Conservation (phyloP, 768 basidiomycete genomes). For the Agrocybe chaxingu region DNA sequence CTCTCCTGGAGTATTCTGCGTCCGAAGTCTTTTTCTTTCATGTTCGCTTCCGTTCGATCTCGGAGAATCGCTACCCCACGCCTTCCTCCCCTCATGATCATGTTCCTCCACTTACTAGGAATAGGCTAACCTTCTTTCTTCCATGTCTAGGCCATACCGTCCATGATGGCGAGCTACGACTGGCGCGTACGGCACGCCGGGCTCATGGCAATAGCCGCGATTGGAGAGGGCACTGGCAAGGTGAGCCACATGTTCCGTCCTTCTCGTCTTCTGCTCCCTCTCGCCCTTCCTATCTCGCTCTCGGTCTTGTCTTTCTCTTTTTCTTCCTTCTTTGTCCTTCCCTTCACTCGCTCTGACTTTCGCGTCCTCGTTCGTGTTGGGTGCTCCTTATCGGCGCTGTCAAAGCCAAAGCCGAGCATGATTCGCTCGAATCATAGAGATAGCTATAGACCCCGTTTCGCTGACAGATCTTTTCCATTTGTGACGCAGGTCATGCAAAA, state of each 20-base stretch:
- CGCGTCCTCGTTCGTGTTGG: no score
- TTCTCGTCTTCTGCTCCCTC: slow-evolving; percentile 5
- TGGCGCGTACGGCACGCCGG: slow-evolving; percentile 87
- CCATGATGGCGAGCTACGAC: slow-evolving; percentile 77
- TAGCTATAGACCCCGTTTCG: neutral
- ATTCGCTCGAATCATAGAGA: no score
- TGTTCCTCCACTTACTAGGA: neutral
- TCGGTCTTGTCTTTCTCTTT: slow-evolving; percentile 2
- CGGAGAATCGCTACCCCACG: neutral
- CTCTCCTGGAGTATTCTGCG: neutral
- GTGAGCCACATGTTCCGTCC: slow-evolving; percentile 22
- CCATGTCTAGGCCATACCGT: slow-evolving; percentile 59
- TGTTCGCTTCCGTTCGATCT: neutral
- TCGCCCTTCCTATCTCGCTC: neutral
- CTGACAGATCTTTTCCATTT: neutral
- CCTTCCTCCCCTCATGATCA: neutral
- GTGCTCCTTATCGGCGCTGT: no score
- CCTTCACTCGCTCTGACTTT: no score
- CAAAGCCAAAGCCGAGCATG: no score
- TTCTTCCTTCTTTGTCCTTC: neutral
- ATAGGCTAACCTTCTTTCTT: neutral
- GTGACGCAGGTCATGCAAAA: slow-evolving; percentile 65
- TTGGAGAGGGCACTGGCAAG: slow-evolving; percentile 81
- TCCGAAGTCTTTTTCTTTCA: neutral
- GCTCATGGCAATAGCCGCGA: slow-evolving; percentile 81